A percentile compares a stretch with the other conserved stretches of the same genome.
phyloP scores from a whole-genome alignment of 176 grass and related monocot genomes.

The Triticum urartu region DNA sequence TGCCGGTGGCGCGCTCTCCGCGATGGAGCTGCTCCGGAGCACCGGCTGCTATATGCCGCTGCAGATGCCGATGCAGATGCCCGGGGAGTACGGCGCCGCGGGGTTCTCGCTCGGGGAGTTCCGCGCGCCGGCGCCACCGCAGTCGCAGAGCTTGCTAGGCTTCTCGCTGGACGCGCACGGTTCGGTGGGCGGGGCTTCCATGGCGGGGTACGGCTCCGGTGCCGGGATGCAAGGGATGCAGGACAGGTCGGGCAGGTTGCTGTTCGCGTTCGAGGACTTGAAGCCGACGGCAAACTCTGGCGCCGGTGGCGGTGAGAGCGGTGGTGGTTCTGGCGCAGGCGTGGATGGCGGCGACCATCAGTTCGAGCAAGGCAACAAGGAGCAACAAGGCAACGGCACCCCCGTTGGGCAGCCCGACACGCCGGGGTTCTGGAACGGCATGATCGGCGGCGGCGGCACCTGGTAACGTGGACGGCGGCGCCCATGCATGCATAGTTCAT shows the following conservation, averaged over 20 bases:
- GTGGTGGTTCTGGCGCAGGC: conserved; percentile 25
- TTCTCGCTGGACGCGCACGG: conserved; percentile 63
- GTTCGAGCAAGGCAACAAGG: conserved; percentile 55
- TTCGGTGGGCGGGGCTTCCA: conserved; percentile 10
- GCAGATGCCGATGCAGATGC: conserved; percentile 54
- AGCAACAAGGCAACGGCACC: conserved; percentile 31
- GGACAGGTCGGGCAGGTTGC: conserved; percentile 51
- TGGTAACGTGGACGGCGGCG: conserved; percentile 48
- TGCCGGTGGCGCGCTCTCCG: conserved; percentile 57
- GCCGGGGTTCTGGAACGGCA: conserved; percentile 58
- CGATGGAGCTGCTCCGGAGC: conserved; percentile 89
- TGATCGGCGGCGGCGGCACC: conserved; percentile 62
- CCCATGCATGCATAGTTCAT: conserved; percentile 25
- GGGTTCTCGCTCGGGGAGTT: conserved; percentile 62
- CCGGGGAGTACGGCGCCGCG: conserved; percentile 51
- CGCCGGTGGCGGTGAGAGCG: conserved; percentile 23
- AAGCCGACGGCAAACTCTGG: conserved; percentile 51
- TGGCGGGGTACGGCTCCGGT: conserved; percentile 37
- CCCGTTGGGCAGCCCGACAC: conserved; percentile 30
- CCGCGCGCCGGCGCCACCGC: conserved; percentile 41
- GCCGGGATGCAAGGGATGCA: conserved; percentile 42
- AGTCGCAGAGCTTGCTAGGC: conserved; percentile 41
- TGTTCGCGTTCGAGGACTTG: conserved; percentile 83
- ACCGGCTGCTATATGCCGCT: conserved; percentile 60
- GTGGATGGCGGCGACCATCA: conserved; percentile 33